Conservation (phyloP, 495 filamentous ascomycete species). For the Aspergillus ostianus region DNA sequence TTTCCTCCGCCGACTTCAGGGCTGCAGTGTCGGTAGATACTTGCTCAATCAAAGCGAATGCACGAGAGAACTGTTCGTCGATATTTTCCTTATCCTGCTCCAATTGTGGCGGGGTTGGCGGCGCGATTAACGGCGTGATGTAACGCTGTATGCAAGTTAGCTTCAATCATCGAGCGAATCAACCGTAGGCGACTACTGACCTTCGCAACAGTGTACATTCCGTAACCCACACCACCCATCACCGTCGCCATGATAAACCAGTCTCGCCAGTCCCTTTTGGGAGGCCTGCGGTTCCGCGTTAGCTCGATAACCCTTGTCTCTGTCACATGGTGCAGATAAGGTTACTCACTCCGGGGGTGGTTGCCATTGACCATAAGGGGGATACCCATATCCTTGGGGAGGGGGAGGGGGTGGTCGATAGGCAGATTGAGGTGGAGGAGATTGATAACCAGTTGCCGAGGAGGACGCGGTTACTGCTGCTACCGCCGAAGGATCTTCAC, state of each 20-base stretch:
- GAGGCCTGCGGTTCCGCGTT: conserved; percentile 33
- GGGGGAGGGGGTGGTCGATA: conserved; percentile 53
- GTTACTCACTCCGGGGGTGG: conserved; percentile 59
- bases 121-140: conserved; percentile 83
- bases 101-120: conserved; percentile 88
- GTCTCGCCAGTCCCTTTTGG: conserved; percentile 92
- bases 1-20: conserved; percentile 80
- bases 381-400: conserved; percentile 66
- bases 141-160: conserved; percentile 62
- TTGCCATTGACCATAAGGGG: conserved; percentile 69
- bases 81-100: conserved; percentile 90
- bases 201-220: conserved; percentile 83
- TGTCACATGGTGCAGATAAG: background rate
- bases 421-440: conserved; percentile 49
- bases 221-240: conserved; percentile 80
- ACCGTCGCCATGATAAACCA: conserved; percentile 98
- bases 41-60: conserved; percentile 89
- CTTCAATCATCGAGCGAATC: background rate
- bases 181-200: conserved; percentile 35
- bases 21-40: conserved; percentile 83
- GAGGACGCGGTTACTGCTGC: conserved; percentile 33
- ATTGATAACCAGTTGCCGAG: conserved; percentile 42
- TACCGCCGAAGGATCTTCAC: conserved; percentile 48
- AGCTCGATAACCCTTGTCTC: background rate
- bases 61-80: conserved; percentile 86